phyloP scores from a whole-genome alignment of 441 rosid genomes.

The Erodium texanum region DNA sequence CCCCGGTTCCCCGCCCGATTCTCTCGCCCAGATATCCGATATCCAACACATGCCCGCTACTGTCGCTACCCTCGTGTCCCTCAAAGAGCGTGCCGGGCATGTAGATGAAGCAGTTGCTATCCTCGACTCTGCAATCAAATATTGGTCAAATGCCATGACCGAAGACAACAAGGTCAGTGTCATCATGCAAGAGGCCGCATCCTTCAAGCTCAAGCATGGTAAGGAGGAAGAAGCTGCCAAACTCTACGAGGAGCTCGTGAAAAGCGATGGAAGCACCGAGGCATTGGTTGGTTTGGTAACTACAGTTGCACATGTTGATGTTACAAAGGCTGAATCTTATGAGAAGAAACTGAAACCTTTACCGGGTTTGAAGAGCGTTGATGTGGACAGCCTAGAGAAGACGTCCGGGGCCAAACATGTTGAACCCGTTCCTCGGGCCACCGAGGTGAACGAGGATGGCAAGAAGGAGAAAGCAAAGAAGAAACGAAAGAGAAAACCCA shows the following conservation, averaged over 20 bases:
- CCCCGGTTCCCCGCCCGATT: too few relatives aligned
- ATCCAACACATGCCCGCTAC: conserved; percentile 86
- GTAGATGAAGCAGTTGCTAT: conserved; percentile 61
- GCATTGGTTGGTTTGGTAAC: conserved; percentile 76
- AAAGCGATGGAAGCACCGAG: conserved; percentile 50
- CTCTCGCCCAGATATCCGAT: conserved; percentile 56
- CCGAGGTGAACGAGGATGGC: conserved; percentile 40
- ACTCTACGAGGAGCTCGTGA: conserved; percentile 76
- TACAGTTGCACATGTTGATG: conserved; percentile 61
- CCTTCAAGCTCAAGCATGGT: conserved; percentile 86
- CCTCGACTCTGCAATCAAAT: conserved; percentile 63
- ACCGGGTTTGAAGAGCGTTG: conserved; percentile 59
- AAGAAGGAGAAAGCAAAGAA: conserved; percentile 79
- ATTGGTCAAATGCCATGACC: conserved; percentile 86
- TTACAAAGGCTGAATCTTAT: conserved; percentile 76
- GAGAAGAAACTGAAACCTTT: conserved; percentile 71
- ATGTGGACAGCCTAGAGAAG: conserved; percentile 68
- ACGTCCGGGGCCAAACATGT: conserved; percentile 79
- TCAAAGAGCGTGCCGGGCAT: conserved; percentile 87
- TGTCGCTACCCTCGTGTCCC: conserved; percentile 77
- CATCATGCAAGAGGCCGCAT: conserved; percentile 84
- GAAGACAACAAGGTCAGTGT: conserved; percentile 58
- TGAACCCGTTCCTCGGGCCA: conserved; percentile 35
- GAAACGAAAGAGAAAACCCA: conserved; percentile 94
- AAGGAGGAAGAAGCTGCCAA: conserved; percentile 65